phyloP scores from a whole-genome alignment of 805 yeast genomes.

The Candida boleticola region DNA sequence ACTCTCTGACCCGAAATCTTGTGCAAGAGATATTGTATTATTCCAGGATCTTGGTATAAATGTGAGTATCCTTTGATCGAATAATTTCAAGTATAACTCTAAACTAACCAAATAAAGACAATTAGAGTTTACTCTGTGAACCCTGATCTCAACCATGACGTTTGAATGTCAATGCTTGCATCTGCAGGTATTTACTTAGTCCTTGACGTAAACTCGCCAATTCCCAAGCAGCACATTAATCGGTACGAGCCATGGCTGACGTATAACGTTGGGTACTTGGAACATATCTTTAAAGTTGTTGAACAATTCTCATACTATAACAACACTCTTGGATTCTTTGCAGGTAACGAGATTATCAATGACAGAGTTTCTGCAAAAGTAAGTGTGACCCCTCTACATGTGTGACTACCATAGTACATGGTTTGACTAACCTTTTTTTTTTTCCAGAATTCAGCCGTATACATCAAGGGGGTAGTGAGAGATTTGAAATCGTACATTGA shows the following conservation, averaged over 20 bases:
- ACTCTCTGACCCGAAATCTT: constrained; percentile 62
- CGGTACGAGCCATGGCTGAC: constrained; percentile 94
- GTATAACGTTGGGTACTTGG: constrained; percentile 66
- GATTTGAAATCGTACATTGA: constrained; percentile 76
- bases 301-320: constrained; percentile 81
- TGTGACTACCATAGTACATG: neutral
- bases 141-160: constrained; percentile 78
- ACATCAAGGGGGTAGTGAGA: constrained; percentile 72
- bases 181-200: constrained; percentile 90
- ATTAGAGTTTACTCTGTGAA: constrained; percentile 85
- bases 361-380: constrained; percentile 65
- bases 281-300: constrained; percentile 74
- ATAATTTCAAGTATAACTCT: constrained; percentile 6
- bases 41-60: constrained; percentile 86
- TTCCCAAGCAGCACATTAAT: constrained; percentile 73
- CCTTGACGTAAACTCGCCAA: constrained; percentile 88
- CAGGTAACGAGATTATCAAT: constrained; percentile 88
- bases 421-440: too few species aligned
- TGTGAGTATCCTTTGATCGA: constrained; percentile 22
- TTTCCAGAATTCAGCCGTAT: constrained; percentile 57
- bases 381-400: too few species aligned
- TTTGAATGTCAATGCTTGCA: constrained; percentile 88
- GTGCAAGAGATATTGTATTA: constrained; percentile 78
- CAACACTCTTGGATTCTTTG: constrained; percentile 87
- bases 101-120: constrained; percentile 49